Percentiles rank a stretch among this genome's conserved stretches.
Conservation (phyloP, 2,329 filamentous ascomycete genomes). For the Sarocladiaceae sp. region DNA sequence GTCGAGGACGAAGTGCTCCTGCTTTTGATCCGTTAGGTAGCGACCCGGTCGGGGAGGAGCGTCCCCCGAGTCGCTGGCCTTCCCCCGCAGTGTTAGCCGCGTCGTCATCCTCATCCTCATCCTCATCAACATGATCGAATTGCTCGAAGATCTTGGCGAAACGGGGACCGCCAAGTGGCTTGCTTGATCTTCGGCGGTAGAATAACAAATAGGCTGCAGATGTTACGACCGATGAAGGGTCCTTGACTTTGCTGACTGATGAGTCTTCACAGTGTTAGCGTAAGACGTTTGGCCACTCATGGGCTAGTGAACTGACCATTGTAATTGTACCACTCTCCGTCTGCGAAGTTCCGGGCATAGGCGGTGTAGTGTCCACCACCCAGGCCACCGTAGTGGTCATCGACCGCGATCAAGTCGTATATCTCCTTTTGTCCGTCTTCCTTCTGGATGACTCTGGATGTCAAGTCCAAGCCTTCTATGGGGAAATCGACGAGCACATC, state of each 20-base stretch:
- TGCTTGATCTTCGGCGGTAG: slow-evolving; percentile 79
- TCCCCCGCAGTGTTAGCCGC: slow-evolving; percentile 62
- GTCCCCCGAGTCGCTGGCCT: slow-evolving; percentile 77
- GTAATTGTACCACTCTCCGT: slow-evolving; percentile 90
- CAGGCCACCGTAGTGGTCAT: slow-evolving; percentile 91
- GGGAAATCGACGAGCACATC: slow-evolving; percentile 91
- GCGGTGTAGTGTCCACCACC: slow-evolving; percentile 97
- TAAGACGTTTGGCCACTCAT: too few species aligned
- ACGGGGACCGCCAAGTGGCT: slow-evolving; percentile 72
- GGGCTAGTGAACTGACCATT: slow-evolving; percentile 72
- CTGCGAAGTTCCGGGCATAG: slow-evolving; percentile 86
- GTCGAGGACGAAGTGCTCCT: neutral
- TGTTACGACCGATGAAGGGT: slow-evolving; percentile 63
- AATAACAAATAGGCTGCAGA: slow-evolving; percentile 87
- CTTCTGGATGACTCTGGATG: slow-evolving; percentile 70
- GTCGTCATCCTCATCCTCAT: slow-evolving; percentile 42
- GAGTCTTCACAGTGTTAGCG: slow-evolving; percentile 62
- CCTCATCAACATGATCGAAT: slow-evolving; percentile 48
- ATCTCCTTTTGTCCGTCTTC: slow-evolving; percentile 77
- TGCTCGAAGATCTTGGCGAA: slow-evolving; percentile 67
- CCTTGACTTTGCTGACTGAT: slow-evolving; percentile 57
- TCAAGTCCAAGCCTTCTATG: slow-evolving; percentile 79
- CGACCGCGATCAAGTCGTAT: slow-evolving; percentile 92
- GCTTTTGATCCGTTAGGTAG: neutral
- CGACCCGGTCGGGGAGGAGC: slow-evolving; percentile 48